A percentile compares a stretch with the other conserved stretches of the same genome.
Conservation (phyloP, 441 rosid genomes). For the Hura crepitans region DNA sequence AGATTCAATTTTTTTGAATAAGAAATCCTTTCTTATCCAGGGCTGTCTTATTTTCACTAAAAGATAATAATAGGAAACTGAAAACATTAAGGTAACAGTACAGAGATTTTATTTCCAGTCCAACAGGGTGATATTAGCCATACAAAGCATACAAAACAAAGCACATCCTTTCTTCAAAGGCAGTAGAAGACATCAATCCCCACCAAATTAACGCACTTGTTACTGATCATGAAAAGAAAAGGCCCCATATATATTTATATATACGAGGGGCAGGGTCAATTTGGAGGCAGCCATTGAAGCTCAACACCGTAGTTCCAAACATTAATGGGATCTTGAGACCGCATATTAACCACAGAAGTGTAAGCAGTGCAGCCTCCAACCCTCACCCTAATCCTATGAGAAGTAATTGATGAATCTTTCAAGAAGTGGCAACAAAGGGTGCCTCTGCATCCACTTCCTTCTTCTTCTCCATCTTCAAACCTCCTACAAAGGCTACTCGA, state of each 20-base stretch:
- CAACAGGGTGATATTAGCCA: background rate
- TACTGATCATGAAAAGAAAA: background rate
- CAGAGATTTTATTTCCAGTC: background rate
- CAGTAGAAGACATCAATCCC: background rate
- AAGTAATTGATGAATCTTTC: slow-evolving; percentile 54
- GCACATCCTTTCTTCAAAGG: background rate
- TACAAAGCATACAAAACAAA: background rate
- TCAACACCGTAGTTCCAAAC: slow-evolving; percentile 55
- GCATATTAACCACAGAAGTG: slow-evolving; percentile 39
- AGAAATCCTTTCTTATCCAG: too few species aligned
- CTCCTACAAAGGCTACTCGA: slow-evolving; percentile 39
- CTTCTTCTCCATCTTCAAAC: slow-evolving; percentile 33
- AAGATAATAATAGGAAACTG: too few species aligned
- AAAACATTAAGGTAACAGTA: too few species aligned
- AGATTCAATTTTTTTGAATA: too few species aligned
- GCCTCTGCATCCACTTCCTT: slow-evolving; percentile 34
- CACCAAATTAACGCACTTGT: background rate
- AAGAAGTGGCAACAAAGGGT: slow-evolving; percentile 58
- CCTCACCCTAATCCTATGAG: slow-evolving; percentile 46
- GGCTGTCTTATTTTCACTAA: too few species aligned
- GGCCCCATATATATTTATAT: background rate
- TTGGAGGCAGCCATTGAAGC: slow-evolving; percentile 51
- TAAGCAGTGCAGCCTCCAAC: slow-evolving; percentile 56
- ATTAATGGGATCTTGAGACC: slow-evolving; percentile 25
- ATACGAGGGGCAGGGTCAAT: background rate